Evolutionary conservation across 495 filamentous ascomycete species (phyloP), one percentile per base, ranked within the genome.

Genomic region (Beverwykella pulmonaria): DNA sequence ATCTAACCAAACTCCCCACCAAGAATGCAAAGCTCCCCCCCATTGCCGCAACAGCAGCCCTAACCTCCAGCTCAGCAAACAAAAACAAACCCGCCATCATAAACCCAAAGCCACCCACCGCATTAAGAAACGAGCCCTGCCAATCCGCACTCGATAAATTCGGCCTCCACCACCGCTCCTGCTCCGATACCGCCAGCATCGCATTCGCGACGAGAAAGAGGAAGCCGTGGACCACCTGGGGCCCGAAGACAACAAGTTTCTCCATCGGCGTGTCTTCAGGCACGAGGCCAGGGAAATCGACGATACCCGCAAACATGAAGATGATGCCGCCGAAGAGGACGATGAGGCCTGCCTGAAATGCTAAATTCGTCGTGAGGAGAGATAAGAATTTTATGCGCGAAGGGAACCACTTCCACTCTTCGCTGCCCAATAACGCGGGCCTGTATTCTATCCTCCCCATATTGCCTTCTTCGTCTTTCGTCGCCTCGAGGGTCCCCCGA

Each of bases 331-430:
- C 63, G 25, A 66, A 55, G 15, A 66, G 48, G 47, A 60, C 55
- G n/a, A 66, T 41, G 9, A 66, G 48, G 8, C 63, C 63, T 19
- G 63, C 63, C 48, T 66, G 63, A 48, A 66, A 66, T 1, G 63
- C 55, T 23, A 59, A 25, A 29, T 60, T 66, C 6, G 19, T 49
- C 0, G 7, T 6, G 0, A 53, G 29, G 1, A 66, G 55, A 12
- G 59, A 53, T 3, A 14, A 19, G 32, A 66, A 60, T 30, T 66
- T 66, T 22, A 3, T 25, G 19, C 14, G 15, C 1, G 30, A 20
- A 8, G 63, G 55, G 25, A 53, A 20, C 63, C 63, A 66, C 15
- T 20, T 22, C 41, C 55, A 66, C 25, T 66, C 56, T 1, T 2
- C 14, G n/a, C 22, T 46, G 0, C 63, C 63, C 7, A 66, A 15